Conservation (phyloP, 768 basidiomycete species). For the Kwoniella europaea region DNA sequence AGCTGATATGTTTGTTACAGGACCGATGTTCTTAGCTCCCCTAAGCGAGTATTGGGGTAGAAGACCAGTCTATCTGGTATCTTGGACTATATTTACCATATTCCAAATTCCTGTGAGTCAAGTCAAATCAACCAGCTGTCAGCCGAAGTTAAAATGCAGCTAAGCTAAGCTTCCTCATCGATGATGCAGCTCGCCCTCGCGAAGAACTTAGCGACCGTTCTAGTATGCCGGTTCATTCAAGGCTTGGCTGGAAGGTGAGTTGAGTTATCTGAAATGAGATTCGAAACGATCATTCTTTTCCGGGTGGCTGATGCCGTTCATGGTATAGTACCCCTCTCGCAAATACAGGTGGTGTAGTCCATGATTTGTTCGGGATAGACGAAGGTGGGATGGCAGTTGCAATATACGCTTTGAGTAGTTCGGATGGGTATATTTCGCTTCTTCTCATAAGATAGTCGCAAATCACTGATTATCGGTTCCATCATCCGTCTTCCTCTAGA, state of each 20-base stretch:
- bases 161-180: no score
- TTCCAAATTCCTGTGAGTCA: conserved; percentile 41
- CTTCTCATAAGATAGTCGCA: background rate
- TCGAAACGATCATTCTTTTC: no score
- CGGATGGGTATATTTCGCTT: conserved; percentile 22
- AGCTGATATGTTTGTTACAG: conserved; percentile 1
- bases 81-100: conserved; percentile 41
- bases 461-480: background rate
- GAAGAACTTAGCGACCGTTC: conserved; percentile 34
- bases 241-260: conserved; percentile 43
- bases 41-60: conserved; percentile 32
- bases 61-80: conserved; percentile 42
- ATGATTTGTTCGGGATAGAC: conserved; percentile 41
- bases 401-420: conserved; percentile 35
- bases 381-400: conserved; percentile 36
- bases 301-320: no score
- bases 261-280: no score
- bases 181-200: conserved; percentile 34
- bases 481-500: conserved; percentile 13
- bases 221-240: conserved; percentile 45
- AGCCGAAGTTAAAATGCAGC: no score
- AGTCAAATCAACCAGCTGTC: no score
- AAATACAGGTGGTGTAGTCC: conserved; percentile 46
- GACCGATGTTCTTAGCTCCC: conserved; percentile 43
- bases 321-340: no score